Evolutionary conservation across 2,329 filamentous ascomycete species (phyloP).

Genomic region (Nemania bipapillata): DNA sequence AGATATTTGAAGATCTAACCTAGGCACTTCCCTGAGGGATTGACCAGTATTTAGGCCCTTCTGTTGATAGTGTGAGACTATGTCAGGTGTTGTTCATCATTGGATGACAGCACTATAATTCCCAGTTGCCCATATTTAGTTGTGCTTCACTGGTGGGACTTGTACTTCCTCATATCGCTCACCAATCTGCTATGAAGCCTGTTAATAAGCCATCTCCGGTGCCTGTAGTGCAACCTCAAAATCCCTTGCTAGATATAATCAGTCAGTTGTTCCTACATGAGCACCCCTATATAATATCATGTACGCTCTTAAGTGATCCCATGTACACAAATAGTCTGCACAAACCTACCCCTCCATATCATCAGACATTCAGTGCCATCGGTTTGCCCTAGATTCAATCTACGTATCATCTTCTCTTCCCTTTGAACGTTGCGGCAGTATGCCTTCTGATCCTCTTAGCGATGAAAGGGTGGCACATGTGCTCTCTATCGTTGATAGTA

Average conservation of each 20-base stretch:
- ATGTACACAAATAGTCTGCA: not conserved
- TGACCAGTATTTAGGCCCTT: too few species aligned
- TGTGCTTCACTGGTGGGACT: not conserved
- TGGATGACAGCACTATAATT: too few species aligned
- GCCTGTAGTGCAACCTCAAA: too few species aligned
- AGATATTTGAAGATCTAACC: too few species aligned
- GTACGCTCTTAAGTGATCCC: not conserved
- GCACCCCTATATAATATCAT: not conserved
- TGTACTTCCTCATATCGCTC: not conserved
- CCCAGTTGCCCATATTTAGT: not conserved
- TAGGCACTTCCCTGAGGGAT: too few species aligned
- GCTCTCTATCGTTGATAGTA: conserved; percentile 26
- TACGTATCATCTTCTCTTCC: not conserved
- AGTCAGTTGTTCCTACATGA: too few species aligned
- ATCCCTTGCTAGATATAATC: too few species aligned
- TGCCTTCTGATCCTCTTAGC: not conserved
- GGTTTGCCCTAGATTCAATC: not conserved
- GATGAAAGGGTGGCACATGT: not conserved
- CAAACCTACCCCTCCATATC: not conserved
- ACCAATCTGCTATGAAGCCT: not conserved
- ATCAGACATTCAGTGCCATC: not conserved
- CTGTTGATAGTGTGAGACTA: too few species aligned
- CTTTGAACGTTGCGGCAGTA: not conserved
- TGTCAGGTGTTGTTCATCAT: too few species aligned
- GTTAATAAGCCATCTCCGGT: too few species aligned